phyloP scores from a whole-genome alignment of 2,329 filamentous ascomycete species.

The Metarhizium brunneum region DNA sequence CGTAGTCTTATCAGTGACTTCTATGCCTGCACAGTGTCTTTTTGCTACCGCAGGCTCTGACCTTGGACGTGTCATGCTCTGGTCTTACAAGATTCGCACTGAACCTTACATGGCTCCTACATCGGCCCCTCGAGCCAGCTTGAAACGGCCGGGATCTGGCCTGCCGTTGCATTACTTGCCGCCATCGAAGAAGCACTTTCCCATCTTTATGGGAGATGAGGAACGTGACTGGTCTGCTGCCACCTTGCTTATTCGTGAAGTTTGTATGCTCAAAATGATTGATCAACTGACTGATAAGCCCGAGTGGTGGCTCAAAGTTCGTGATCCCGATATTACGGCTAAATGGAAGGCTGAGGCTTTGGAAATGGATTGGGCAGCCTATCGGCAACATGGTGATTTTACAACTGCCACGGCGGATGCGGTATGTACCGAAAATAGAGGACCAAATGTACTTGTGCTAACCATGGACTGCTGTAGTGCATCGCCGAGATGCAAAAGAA shows the following conservation, averaged over 20 bases:
- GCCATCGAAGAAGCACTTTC: constrained; percentile 8
- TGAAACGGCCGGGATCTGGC: constrained; percentile 16
- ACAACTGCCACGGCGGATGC: constrained; percentile 4
- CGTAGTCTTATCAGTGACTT: neutral
- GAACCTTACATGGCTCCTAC: neutral
- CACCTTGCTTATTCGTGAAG: constrained; percentile 21
- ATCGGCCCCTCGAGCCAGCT: neutral
- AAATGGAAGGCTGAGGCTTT: constrained; percentile 21
- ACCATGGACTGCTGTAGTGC: neutral
- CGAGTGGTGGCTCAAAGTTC: constrained; percentile 24
- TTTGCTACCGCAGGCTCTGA: neutral
- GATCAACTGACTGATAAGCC: constrained; percentile 25
- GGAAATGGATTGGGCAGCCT: constrained; percentile 19
- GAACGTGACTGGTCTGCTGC: constrained; percentile 14
- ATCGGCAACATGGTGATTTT: constrained; percentile 15
- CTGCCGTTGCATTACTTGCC: constrained; percentile 12
- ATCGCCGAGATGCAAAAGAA: neutral
- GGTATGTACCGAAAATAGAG: neutral
- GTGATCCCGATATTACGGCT: constrained; percentile 13
- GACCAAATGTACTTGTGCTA: neutral
- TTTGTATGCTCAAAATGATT: constrained; percentile 22
- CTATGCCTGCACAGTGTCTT: neutral
- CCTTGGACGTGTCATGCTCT: neutral
- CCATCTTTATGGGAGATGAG: constrained; percentile 9
- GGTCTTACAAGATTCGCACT: neutral